Conservation (phyloP, 208 protist species). For the Leptomonas pyrrhocoris region DNA sequence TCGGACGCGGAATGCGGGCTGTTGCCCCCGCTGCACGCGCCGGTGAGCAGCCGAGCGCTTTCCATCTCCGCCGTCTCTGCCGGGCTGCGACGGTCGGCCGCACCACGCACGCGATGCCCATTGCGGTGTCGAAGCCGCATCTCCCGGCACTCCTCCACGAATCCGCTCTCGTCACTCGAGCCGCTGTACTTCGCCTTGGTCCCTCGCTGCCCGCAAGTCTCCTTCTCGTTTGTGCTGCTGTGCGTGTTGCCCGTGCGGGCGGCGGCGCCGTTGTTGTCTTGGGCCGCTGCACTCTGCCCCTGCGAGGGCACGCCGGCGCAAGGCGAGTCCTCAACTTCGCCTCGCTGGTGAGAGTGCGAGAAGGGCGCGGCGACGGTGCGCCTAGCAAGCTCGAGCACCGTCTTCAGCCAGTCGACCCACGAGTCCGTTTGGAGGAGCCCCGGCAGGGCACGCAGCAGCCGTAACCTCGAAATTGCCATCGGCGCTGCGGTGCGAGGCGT, state of each 20-base stretch:
- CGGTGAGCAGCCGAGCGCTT: background rate
- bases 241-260: background rate
- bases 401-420: slow-evolving; percentile 10
- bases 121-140: too few relatives aligned
- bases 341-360: slow-evolving; percentile 5
- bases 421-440: slow-evolving; percentile 10
- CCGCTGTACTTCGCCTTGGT: background rate
- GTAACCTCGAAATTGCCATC: background rate
- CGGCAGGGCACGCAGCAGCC: background rate
- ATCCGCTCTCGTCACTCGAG: slow-evolving; percentile 2
- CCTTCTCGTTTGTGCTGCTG: background rate
- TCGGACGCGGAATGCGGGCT: background rate
- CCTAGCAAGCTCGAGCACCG: slow-evolving; percentile 4
- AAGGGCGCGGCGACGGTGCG: slow-evolving; percentile 28
- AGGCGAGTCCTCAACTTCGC: background rate
- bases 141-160: too few relatives aligned
- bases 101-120: too few relatives aligned
- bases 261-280: background rate
- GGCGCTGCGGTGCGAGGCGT: background rate
- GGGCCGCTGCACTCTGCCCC: background rate
- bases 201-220: background rate
- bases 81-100: too few relatives aligned
- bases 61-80: too few relatives aligned
- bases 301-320: background rate
- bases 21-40: background rate